A percentile compares a stretch with the other conserved stretches of the same genome.
phyloP scores from a whole-genome alignment of 257 asterid genomes.

The Prunella vulgaris region DNA sequence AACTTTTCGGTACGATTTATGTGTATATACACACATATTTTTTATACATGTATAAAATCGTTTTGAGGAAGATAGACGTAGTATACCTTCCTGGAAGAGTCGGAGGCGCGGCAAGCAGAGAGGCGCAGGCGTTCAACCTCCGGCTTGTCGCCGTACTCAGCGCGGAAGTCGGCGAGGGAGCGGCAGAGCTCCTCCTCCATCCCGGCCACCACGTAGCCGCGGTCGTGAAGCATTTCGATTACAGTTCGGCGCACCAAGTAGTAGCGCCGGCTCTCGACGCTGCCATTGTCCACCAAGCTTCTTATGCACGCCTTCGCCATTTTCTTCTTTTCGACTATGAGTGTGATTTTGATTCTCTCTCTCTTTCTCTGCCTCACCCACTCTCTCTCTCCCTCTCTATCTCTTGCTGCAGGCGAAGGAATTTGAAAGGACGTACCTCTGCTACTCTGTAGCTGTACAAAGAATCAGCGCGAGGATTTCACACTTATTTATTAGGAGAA shows the following conservation, averaged over 20 bases:
- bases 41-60: no score
- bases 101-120: slow-evolving; percentile 27
- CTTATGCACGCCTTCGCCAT: slow-evolving; percentile 29
- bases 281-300: slow-evolving; percentile 31
- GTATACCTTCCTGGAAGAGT: slow-evolving; percentile 35
- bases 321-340: no score
- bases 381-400: no score
- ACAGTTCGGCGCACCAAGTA: slow-evolving; percentile 43
- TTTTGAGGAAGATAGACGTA: no score
- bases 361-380: no score
- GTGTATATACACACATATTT: no score
- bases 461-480: no score
- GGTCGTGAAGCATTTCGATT: slow-evolving; percentile 45
- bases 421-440: no score
- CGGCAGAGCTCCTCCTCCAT: slow-evolving; percentile 34
- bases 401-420: neutral
- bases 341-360: no score
- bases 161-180: slow-evolving; percentile 40
- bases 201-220: slow-evolving; percentile 37
- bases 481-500: no score
- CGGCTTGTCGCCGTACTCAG: slow-evolving; percentile 33
- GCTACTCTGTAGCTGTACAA: no score
- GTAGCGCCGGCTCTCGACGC: slow-evolving; percentile 33
- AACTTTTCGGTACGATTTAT: no score
- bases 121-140: slow-evolving; percentile 33